Percentiles rank a stretch among this genome's conserved stretches.
These are phyloP conservation scores for Parastagonospora nodorum DNA, from an alignment of 2,329 filamentous ascomycete genomes.

Conservation along the genomic window DNA sequence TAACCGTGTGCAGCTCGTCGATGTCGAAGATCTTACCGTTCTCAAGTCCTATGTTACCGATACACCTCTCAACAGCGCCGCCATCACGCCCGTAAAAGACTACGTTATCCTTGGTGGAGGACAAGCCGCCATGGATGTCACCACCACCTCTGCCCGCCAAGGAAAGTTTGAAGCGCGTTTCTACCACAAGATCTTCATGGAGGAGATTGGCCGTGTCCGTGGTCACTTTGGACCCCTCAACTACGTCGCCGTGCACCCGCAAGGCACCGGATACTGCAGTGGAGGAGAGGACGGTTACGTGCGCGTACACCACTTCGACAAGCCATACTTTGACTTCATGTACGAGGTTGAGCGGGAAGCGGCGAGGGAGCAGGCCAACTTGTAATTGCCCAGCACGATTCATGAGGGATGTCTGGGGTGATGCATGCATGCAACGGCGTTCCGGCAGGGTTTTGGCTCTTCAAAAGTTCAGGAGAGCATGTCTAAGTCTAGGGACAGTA, in stretches of 20 bases:
- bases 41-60: conserved; percentile 92
- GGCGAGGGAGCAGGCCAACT: conserved; percentile 42
- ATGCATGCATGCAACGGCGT: conserved; percentile 47
- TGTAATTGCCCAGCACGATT: conserved; percentile 29
- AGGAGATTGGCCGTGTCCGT: conserved; percentile 95
- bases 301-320: conserved; percentile 97
- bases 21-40: conserved; percentile 82
- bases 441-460: conserved; percentile 33
- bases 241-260: conserved; percentile 91
- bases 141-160: conserved; percentile 84
- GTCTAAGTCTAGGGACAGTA: conserved; percentile 17
- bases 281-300: conserved; percentile 99
- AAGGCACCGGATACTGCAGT: conserved; percentile 89
- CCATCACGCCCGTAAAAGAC: conserved; percentile 93
- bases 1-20: conserved; percentile 66
- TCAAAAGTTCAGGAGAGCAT: conserved; percentile 28
- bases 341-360: conserved; percentile 95
- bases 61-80: conserved; percentile 93
- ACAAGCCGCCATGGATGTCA: conserved; percentile 98
- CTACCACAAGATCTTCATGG: conserved; percentile 99
- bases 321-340: conserved; percentile 97
- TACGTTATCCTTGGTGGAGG: conserved; percentile 98
- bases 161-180: conserved; percentile 99
- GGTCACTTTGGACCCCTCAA: conserved; percentile 97
- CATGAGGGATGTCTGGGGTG: conserved; percentile 29